A percentile compares a stretch with the other conserved stretches of the same genome.
phyloP scores from a whole-genome alignment of 345 rosid species.

The Salix koriyanagi region DNA sequence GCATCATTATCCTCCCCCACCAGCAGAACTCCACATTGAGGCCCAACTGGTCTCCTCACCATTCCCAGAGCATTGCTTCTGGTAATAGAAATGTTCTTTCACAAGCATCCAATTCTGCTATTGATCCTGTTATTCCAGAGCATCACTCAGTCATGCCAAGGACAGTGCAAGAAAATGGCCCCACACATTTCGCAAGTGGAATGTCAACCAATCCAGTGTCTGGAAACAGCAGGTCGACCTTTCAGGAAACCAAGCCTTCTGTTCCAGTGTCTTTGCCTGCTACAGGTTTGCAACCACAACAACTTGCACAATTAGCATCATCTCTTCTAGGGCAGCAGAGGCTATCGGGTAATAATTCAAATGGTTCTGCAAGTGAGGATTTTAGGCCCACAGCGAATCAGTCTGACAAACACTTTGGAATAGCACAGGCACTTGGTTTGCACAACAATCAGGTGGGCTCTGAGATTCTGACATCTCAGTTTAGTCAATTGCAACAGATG shows the following conservation, averaged over 20 bases:
- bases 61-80: slow-evolving; percentile 8
- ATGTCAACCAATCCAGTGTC: slow-evolving; percentile 29
- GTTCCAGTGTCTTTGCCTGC: slow-evolving; percentile 30
- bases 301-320: slow-evolving; percentile 65
- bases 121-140: slow-evolving; percentile 32
- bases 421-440: slow-evolving; percentile 41
- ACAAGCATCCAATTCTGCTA: slow-evolving; percentile 22
- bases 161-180: slow-evolving; percentile 31
- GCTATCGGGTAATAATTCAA: slow-evolving; percentile 37
- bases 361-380: slow-evolving; percentile 28
- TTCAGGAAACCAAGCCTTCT: slow-evolving; percentile 42
- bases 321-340: slow-evolving; percentile 62
- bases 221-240: slow-evolving; percentile 21
- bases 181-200: slow-evolving; percentile 22
- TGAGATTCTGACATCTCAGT: slow-evolving; percentile 43
- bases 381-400: slow-evolving; percentile 29
- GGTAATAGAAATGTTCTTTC: slow-evolving; percentile 34
- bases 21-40: slow-evolving; percentile 28
- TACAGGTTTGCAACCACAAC: slow-evolving; percentile 55
- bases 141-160: slow-evolving; percentile 25
- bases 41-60: slow-evolving; percentile 39
- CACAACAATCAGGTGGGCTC: slow-evolving; percentile 27
- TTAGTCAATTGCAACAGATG: slow-evolving; percentile 42
- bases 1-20: slow-evolving; percentile 34
- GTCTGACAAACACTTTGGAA: slow-evolving; percentile 27